Percentiles rank a stretch among this genome's conserved stretches.
phyloP scores from a whole-genome alignment of 208 protist genomes.

The Phytomonas francai region DNA sequence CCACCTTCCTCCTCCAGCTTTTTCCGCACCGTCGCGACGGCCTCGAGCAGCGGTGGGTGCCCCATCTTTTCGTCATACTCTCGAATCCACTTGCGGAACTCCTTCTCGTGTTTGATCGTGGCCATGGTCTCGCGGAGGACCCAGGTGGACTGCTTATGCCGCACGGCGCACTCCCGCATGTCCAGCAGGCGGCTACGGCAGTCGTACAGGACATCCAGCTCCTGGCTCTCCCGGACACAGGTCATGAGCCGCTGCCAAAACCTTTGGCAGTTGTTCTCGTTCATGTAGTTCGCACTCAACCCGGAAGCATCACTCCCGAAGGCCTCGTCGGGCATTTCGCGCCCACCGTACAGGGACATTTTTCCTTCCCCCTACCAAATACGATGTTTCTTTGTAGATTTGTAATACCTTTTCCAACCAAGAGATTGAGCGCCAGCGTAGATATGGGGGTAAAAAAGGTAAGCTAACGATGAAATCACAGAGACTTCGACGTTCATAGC shows the following conservation, averaged over 20 bases:
- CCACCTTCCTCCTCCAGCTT: constrained; percentile 64
- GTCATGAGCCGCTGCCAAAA: constrained; percentile 79
- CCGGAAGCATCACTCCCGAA: constrained; percentile 40
- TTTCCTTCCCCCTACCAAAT: background rate
- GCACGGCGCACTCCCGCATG: constrained; percentile 68
- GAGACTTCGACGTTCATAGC: too few relatives aligned
- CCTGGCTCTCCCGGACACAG: constrained; percentile 77
- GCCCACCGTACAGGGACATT: constrained; percentile 78
- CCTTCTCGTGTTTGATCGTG: constrained; percentile 51
- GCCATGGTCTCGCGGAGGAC: constrained; percentile 81
- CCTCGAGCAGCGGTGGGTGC: constrained; percentile 75
- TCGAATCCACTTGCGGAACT: constrained; percentile 63
- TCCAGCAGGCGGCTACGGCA: constrained; percentile 80
- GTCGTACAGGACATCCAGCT: constrained; percentile 83
- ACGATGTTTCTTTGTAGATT: too few relatives aligned
- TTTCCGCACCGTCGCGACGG: constrained; percentile 42
- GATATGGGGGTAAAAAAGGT: too few relatives aligned
- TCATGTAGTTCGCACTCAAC: constrained; percentile 51
- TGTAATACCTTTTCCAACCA: too few relatives aligned
- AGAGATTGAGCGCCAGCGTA: too few relatives aligned
- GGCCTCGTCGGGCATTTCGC: constrained; percentile 56
- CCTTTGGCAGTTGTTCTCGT: constrained; percentile 72
- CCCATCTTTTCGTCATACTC: constrained; percentile 75
- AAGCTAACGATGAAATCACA: too few relatives aligned
- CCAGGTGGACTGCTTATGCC: constrained; percentile 82